phyloP scores from a whole-genome alignment of 768 basidiomycete species.

The Suillus lakei region DNA sequence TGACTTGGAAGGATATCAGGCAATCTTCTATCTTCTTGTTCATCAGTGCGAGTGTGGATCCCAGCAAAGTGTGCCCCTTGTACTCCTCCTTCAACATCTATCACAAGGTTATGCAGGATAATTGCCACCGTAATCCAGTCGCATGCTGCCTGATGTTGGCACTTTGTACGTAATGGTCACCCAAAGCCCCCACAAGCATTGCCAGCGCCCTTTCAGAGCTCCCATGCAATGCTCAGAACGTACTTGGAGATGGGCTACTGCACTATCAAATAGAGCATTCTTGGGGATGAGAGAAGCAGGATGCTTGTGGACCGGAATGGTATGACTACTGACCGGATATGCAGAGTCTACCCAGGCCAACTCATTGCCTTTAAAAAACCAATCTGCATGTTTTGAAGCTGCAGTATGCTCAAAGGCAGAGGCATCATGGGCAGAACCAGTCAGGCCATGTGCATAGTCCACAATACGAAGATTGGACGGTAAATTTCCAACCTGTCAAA shows the following conservation, averaged over 20 bases:
- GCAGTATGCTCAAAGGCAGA: constrained; percentile 20
- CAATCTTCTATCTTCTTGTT: constrained; percentile 8
- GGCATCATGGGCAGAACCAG: too few species aligned
- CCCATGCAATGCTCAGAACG: neutral
- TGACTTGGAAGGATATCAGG: too few species aligned
- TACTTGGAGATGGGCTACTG: neutral
- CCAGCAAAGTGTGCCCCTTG: constrained; percentile 7
- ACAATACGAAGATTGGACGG: constrained; percentile 5
- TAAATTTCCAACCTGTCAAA: neutral
- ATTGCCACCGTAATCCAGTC: constrained; percentile 38
- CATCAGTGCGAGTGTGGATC: constrained; percentile 5
- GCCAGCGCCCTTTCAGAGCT: neutral
- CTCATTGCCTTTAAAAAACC: constrained; percentile 34
- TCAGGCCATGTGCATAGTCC: neutral
- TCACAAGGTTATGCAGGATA: constrained; percentile 41
- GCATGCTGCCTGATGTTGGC: constrained; percentile 28
- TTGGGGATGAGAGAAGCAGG: constrained; percentile 31
- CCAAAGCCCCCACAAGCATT: constrained; percentile 20
- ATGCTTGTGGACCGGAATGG: constrained; percentile 35
- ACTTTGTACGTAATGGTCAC: constrained; percentile 31
- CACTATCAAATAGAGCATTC: constrained; percentile 34
- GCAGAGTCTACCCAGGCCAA: constrained; percentile 25
- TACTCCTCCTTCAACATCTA: constrained; percentile 36
- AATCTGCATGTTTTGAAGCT: constrained; percentile 26
- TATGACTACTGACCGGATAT: constrained; percentile 32